phyloP scores from a whole-genome alignment of 1,284 basidiomycete species.

The Malassezia yamatoensis region DNA sequence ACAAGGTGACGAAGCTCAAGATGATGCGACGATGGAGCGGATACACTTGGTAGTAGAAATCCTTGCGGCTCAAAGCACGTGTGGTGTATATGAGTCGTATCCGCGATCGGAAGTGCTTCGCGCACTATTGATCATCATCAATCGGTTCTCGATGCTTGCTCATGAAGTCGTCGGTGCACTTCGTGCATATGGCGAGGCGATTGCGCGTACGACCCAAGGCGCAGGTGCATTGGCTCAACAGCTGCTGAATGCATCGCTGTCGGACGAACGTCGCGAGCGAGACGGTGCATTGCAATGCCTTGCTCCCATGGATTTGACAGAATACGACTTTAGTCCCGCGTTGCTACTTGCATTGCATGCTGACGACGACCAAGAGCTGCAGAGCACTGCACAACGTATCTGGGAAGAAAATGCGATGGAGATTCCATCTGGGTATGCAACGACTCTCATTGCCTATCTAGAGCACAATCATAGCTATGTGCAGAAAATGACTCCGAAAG shows the following conservation, averaged over 20 bases:
- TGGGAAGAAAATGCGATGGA: slow-evolving; percentile 98
- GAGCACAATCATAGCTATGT: slow-evolving; percentile 74
- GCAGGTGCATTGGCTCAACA: slow-evolving; percentile 43
- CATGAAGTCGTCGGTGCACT: slow-evolving; percentile 78
- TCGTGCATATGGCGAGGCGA: slow-evolving; percentile 71
- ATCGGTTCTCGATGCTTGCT: slow-evolving; percentile 66
- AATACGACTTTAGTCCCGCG: slow-evolving; percentile 80
- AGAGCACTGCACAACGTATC: slow-evolving; percentile 65
- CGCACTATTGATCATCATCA: slow-evolving; percentile 65
- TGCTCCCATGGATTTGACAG: slow-evolving; percentile 87
- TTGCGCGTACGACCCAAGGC: slow-evolving; percentile 51
- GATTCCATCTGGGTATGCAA: slow-evolving; percentile 64
- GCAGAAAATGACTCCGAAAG: slow-evolving; percentile 61
- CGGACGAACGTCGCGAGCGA: slow-evolving; percentile 80
- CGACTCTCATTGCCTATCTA: slow-evolving; percentile 60
- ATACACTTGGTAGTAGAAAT: slow-evolving; percentile 72
- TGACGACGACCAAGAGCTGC: slow-evolving; percentile 73
- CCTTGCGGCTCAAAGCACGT: slow-evolving; percentile 71
- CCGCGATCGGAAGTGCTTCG: slow-evolving; percentile 54
- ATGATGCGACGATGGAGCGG: slow-evolving; percentile 75
- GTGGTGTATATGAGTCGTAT: slow-evolving; percentile 57
- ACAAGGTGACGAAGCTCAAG: slow-evolving; percentile 52
- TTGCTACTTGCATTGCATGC: slow-evolving; percentile 86
- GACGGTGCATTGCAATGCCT: slow-evolving; percentile 83
- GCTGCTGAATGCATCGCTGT: slow-evolving; percentile 65